Percentiles rank a stretch among this genome's conserved stretches.
Evolutionary conservation across 805 yeast genomes (phyloP).

Genomic region (Ogataea pilisensis): DNA sequence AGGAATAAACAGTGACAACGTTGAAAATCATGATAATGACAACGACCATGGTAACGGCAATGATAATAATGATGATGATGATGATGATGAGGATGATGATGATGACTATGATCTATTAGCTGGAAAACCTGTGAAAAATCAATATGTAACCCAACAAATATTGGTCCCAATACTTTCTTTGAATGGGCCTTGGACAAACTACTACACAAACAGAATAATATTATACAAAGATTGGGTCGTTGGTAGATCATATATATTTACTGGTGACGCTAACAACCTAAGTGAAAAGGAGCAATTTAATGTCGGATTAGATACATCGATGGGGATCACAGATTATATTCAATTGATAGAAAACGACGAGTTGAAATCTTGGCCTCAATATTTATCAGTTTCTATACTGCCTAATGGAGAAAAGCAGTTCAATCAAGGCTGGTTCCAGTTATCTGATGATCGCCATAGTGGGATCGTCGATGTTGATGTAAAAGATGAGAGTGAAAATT

Average conservation of each 20-base stretch:
- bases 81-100: constrained; percentile 5
- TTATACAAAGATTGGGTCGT: constrained; percentile 30
- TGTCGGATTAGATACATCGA: constrained; percentile 10
- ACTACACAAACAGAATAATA: constrained; percentile 27
- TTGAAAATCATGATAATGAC: neutral
- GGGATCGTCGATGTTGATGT: constrained; percentile 11
- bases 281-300: neutral
- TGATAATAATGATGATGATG: constrained; percentile 5
- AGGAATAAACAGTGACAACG: neutral
- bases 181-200: constrained; percentile 24
- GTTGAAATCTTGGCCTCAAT: constrained; percentile 24
- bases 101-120: neutral
- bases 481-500: neutral
- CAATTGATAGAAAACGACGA: constrained; percentile 14
- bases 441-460: constrained; percentile 8
- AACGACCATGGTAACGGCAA: neutral
- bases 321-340: constrained; percentile 21
- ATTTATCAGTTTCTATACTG: constrained; percentile 12
- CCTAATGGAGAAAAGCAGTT: constrained; percentile 12
- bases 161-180: constrained; percentile 30
- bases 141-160: constrained; percentile 26
- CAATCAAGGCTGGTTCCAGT: constrained; percentile 15
- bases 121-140: neutral
- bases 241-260: constrained; percentile 1
- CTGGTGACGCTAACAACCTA: neutral